These are phyloP conservation scores for Gleditsia sinensis DNA, from an alignment of 306 rosid species.

Conservation along the genomic window DNA sequence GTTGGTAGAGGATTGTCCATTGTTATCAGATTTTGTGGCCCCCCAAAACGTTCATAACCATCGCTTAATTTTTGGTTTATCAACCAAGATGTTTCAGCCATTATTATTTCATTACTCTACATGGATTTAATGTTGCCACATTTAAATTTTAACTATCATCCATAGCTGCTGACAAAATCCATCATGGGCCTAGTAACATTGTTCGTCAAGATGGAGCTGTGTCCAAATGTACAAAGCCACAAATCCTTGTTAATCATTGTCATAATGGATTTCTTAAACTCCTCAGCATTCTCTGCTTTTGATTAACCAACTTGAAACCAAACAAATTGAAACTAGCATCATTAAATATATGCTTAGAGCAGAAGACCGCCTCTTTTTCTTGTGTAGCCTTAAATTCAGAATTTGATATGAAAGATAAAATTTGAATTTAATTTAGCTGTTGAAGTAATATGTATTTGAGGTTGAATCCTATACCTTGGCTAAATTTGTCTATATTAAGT, in stretches of 20 bases:
- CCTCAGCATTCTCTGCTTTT: neutral
- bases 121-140: neutral
- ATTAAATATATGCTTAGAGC: neutral
- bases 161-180: neutral
- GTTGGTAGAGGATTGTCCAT: neutral
- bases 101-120: neutral
- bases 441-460: neutral
- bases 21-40: neutral
- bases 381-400: neutral
- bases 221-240: neutral
- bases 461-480: neutral
- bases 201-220: neutral
- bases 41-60: neutral
- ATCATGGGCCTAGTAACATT: neutral
- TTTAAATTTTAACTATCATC: neutral
- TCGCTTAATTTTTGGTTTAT: neutral
- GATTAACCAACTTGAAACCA: neutral
- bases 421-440: neutral
- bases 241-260: neutral
- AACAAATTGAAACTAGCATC: neutral
- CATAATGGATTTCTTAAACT: neutral
- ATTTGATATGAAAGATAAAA: neutral
- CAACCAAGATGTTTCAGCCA: neutral
- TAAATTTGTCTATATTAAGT: neutral
- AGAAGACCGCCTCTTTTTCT: neutral